These are phyloP conservation scores for Elsinoe ampelina DNA, from an alignment of 2,329 filamentous ascomycete genomes.

Conservation along the genomic window DNA sequence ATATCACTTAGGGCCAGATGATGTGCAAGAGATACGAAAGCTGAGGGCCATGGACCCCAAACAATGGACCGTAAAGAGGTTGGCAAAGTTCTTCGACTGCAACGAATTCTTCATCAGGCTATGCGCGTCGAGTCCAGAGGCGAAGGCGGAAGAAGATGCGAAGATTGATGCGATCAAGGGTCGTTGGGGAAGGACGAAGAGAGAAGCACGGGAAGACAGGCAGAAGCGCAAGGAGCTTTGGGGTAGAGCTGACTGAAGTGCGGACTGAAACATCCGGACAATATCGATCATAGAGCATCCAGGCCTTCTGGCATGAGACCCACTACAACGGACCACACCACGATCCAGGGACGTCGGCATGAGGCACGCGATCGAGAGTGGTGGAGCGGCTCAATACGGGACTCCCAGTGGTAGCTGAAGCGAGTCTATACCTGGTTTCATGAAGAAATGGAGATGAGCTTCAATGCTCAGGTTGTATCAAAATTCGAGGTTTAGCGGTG, in stretches of 20 bases:
- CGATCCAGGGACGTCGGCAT: no score
- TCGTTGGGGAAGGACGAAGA: conserved; percentile 52
- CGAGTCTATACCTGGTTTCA: no score
- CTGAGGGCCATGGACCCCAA: conserved; percentile 48
- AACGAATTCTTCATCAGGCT: conserved; percentile 53
- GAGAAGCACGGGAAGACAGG: conserved; percentile 52
- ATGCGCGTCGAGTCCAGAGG: conserved; percentile 44
- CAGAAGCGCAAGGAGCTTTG: conserved; percentile 50
- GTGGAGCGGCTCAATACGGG: no score
- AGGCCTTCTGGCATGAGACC: neutral
- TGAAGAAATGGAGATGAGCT: no score
- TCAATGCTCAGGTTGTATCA: no score
- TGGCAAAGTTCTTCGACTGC: conserved; percentile 56
- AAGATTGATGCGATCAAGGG: conserved; percentile 46
- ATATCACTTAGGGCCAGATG: conserved; percentile 49
- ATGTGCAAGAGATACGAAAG: conserved; percentile 51
- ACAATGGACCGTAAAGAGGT: conserved; percentile 48
- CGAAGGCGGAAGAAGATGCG: conserved; percentile 33
- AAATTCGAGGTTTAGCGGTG: no score
- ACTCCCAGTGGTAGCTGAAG: no score
- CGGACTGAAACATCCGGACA: no score
- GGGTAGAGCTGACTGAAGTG: conserved; percentile 46
- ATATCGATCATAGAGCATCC: no score
- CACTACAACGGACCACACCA: no score
- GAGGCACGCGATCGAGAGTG: no score